phyloP scores from a whole-genome alignment of 2,329 filamentous ascomycete species.

The Xylogone sp. region DNA sequence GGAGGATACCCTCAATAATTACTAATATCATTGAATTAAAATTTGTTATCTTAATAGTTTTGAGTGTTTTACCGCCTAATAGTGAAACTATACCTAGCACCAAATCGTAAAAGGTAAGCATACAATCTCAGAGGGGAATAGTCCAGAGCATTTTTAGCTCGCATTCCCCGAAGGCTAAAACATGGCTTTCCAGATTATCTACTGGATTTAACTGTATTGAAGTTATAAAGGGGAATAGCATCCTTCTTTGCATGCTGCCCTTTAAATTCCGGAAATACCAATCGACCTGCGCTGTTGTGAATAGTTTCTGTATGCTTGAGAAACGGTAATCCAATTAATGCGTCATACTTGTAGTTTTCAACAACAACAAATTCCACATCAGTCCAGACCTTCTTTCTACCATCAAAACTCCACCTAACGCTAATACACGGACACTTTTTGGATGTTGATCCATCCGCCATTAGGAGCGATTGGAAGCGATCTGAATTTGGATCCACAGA shows the following conservation, averaged over 20 bases:
- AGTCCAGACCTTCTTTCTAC: constrained; percentile 2
- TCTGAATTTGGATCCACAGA: neutral
- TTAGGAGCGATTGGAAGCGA: neutral
- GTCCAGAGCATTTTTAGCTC: no score
- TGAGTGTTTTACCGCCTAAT: no score
- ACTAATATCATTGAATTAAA: no score
- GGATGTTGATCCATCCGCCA: constrained; percentile 7
- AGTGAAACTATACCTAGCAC: no score
- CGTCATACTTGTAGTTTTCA: constrained; percentile 7
- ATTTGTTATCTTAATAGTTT: no score
- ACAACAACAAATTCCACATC: constrained; percentile 8
- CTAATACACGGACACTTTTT: constrained; percentile 1
- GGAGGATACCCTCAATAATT: no score
- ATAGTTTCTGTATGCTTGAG: constrained; percentile 8
- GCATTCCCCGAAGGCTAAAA: no score
- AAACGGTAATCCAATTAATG: constrained; percentile 10
- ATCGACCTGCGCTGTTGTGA: constrained; percentile 6
- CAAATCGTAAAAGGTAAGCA: no score
- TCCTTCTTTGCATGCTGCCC: neutral
- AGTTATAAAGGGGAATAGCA: neutral
- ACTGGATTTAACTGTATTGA: no score
- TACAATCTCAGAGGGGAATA: no score
- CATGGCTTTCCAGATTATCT: no score
- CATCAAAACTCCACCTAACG: constrained; percentile 8
- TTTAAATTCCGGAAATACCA: constrained; percentile 10